Base-by-base conservation (phyloP, 225 moss, liverwort and hornwort species). In the Takakia lepidozioides region DNA sequence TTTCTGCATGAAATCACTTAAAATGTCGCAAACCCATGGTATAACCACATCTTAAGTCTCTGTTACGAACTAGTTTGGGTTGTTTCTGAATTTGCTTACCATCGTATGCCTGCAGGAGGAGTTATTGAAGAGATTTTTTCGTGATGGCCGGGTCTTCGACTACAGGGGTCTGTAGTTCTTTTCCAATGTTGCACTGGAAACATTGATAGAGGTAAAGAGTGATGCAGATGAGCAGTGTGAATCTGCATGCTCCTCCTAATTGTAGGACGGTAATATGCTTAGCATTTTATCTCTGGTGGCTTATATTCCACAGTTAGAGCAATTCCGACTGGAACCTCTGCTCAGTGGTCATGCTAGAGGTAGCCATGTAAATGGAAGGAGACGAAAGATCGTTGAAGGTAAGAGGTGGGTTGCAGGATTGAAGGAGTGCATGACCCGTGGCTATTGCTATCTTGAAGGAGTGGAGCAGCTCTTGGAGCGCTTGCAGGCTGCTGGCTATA, bases 381-480 rank as follows among this genome's bases (percentile, higher is more conserved):
- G 8, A n/a, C 25, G 14, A n/a, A n/a, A n/a, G n/a, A n/a, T n/a
- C n/a, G n/a, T n/a, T 28, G 21, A 17, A 43, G 25, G 8, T 25
- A 16, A 21, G 13, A 29, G 49, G 23, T 15, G 2, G 25, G 17
- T 1, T 63, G 43, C 73, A 99, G 91, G 98, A 42, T 81, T 99
- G 59, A 99, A 99, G 76, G 71, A 81, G 16, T 88, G 87, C 51
- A 85, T 99, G 98, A 63, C 52, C 8, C 72, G 68, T 44, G 85
- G 91, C 29, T 99, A 99, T 55, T 52, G 65, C 64, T 99, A 91
- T 64, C 57, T 99, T 27, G 87, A 91, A 46, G 98, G 98, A 56
- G 85, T 99, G 62, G 85, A 81, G 69, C 58, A 57, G 19, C 85
- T 99, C 23, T 63, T 99, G 39, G 73, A 74, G 57, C 78, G 87